A percentile compares a stretch with the other conserved stretches of the same genome.
These are phyloP conservation scores for Fusarium albidum DNA, from an alignment of 2,329 filamentous ascomycete genomes.

Conservation along the genomic window DNA sequence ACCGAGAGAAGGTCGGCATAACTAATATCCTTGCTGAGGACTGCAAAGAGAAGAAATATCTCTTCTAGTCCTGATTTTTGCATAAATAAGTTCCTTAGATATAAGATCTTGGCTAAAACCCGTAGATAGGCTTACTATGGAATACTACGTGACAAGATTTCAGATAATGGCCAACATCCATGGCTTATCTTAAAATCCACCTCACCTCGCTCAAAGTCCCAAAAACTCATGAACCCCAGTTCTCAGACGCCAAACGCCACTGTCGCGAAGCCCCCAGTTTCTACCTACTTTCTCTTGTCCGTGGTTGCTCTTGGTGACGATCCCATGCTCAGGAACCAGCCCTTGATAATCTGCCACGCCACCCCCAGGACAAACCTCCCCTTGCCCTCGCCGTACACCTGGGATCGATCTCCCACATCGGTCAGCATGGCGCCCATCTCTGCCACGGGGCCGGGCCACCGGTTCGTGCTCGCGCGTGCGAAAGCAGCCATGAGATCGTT, in stretches of 20 bases:
- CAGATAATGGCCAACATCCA: no score
- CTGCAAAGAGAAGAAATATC: no score
- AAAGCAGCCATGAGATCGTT: constrained; percentile 65
- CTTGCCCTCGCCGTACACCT: constrained; percentile 52
- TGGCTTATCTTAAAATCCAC: no score
- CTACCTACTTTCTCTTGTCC: background rate
- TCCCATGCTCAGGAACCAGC: constrained; percentile 28
- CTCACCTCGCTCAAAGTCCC: background rate
- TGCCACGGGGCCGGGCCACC: constrained; percentile 53
- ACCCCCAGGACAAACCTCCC: constrained; percentile 44
- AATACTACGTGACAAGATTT: no score
- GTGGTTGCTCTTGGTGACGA: constrained; percentile 1
- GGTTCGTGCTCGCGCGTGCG: constrained; percentile 50
- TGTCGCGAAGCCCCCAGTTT: no score
- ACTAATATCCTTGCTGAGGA: no score
- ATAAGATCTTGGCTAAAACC: no score
- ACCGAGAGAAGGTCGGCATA: constrained; percentile 13
- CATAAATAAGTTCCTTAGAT: no score
- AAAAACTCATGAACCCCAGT: no score
- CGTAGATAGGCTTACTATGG: no score
- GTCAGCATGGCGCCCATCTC: constrained; percentile 54
- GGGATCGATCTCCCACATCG: constrained; percentile 58
- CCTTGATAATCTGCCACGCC: constrained; percentile 50
- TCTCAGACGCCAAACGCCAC: no score
- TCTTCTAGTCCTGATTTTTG: no score